phyloP scores from a whole-genome alignment of 2,329 filamentous ascomycete genomes.

The Apiospora pterosperma region DNA sequence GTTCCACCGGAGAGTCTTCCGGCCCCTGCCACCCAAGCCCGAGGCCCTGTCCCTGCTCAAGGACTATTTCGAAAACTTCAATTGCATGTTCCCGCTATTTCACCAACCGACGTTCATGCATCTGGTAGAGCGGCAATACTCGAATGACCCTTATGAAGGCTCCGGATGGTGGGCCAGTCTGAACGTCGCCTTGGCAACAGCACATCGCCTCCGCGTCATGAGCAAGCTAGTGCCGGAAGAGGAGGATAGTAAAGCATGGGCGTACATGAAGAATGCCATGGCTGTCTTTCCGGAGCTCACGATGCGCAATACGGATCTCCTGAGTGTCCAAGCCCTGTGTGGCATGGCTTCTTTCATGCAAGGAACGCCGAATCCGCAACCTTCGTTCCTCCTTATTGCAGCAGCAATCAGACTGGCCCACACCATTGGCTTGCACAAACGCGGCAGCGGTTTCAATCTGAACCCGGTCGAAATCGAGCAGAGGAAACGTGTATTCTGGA shows the following conservation, averaged over 20 bases:
- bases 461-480: conserved; percentile 95
- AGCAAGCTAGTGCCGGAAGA: conserved; percentile 87
- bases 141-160: conserved; percentile 85
- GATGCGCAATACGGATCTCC: conserved; percentile 91
- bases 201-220: conserved; percentile 90
- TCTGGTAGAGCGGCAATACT: conserved; percentile 90
- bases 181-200: conserved; percentile 90
- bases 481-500: conserved; percentile 64
- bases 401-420: conserved; percentile 88
- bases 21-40: conserved; percentile 76
- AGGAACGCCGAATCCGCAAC: conserved; percentile 94
- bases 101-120: conserved; percentile 99
- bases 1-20: conserved; percentile 81
- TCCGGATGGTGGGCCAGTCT: conserved; percentile 98
- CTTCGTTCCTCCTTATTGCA: conserved; percentile 85
- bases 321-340: conserved; percentile 90
- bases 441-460: conserved; percentile 86
- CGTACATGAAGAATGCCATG: conserved; percentile 94
- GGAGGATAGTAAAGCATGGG: conserved; percentile 93
- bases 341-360: conserved; percentile 95
- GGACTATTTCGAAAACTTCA: conserved; percentile 98
- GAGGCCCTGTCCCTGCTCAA: conserved; percentile 84
- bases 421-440: conserved; percentile 92
- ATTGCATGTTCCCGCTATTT: conserved; percentile 96
- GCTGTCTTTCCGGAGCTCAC: conserved; percentile 88